phyloP scores from a whole-genome alignment of 179 eudicot genomes.

The Silene noctiflora region DNA sequence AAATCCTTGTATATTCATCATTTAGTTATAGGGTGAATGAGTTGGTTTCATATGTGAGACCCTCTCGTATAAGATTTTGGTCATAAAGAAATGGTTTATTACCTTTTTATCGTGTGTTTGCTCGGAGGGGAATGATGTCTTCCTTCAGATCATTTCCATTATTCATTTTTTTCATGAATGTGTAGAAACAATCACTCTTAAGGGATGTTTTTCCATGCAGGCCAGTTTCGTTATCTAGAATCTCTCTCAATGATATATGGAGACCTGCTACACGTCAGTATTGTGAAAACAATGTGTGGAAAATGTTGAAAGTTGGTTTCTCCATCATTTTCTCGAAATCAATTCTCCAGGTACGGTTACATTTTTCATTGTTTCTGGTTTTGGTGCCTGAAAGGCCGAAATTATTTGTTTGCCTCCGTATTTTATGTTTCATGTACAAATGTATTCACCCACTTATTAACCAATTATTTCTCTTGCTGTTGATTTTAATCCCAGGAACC shows the following conservation, averaged over 20 bases:
- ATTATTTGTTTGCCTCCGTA: not conserved
- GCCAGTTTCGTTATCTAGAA: conserved; percentile 75
- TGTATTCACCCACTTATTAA: not conserved
- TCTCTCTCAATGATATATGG: conserved; percentile 88
- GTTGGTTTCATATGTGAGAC: not conserved
- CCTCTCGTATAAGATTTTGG: not conserved
- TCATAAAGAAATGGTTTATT: not conserved
- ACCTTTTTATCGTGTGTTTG: not conserved
- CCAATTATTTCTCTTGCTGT: conserved; percentile 11
- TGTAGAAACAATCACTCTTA: not conserved
- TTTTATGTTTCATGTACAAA: not conserved
- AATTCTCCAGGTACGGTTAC: conserved; percentile 66
- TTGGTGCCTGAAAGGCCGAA: conserved; percentile 10
- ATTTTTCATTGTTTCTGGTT: not conserved
- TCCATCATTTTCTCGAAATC: conserved; percentile 74
- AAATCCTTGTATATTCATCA: not conserved
- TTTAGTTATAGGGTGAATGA: not conserved
- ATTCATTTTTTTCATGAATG: not conserved
- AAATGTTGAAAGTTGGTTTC: conserved; percentile 63
- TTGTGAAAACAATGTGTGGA: conserved; percentile 72
- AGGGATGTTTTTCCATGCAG: conserved; percentile 36
- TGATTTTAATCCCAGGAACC: conserved; percentile 66
- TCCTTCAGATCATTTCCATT: conserved; percentile 2
- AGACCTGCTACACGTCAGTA: conserved; percentile 73
- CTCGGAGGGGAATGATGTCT: not conserved